Conservation (phyloP, 345 rosid species). For the Alliaria petiolata region DNA sequence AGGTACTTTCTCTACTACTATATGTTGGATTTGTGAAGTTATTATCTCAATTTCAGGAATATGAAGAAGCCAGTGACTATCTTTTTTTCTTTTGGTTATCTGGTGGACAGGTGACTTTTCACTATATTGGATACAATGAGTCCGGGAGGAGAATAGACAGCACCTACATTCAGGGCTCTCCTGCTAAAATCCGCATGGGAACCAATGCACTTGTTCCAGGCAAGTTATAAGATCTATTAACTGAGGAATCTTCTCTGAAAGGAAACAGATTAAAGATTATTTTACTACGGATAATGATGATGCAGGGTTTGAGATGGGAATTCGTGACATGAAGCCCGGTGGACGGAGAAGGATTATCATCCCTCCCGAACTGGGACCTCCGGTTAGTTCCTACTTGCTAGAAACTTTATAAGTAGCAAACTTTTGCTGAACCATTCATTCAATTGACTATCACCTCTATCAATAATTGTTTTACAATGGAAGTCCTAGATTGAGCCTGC, state of each 20-base stretch:
- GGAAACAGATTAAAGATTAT: too few species aligned
- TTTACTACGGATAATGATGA: background rate
- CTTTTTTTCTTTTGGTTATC: background rate
- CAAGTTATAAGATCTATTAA: slow-evolving; percentile 11
- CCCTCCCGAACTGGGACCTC: slow-evolving; percentile 98
- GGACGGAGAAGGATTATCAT: slow-evolving; percentile 90
- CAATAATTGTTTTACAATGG: background rate
- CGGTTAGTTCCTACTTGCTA: slow-evolving; percentile 48
- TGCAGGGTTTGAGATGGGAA: slow-evolving; percentile 93
- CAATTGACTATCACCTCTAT: background rate
- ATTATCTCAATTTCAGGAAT: background rate
- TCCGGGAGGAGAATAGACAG: slow-evolving; percentile 91
- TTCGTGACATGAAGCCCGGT: slow-evolving; percentile 86
- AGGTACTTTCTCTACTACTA: slow-evolving; percentile 52
- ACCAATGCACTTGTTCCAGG: slow-evolving; percentile 93
- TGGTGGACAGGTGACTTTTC: slow-evolving; percentile 73
- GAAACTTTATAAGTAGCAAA: background rate
- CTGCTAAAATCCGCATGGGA: slow-evolving; percentile 87
- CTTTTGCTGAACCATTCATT: background rate
- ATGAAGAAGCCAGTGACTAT: background rate
- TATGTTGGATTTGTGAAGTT: background rate
- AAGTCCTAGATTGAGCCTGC: background rate
- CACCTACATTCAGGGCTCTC: slow-evolving; percentile 81
- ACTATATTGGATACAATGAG: slow-evolving; percentile 86
- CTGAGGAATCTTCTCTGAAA: too few species aligned